These are phyloP conservation scores for Coemansia sp. DNA, from an alignment of 192 early-diverging fungal species.

Conservation along the genomic window DNA sequence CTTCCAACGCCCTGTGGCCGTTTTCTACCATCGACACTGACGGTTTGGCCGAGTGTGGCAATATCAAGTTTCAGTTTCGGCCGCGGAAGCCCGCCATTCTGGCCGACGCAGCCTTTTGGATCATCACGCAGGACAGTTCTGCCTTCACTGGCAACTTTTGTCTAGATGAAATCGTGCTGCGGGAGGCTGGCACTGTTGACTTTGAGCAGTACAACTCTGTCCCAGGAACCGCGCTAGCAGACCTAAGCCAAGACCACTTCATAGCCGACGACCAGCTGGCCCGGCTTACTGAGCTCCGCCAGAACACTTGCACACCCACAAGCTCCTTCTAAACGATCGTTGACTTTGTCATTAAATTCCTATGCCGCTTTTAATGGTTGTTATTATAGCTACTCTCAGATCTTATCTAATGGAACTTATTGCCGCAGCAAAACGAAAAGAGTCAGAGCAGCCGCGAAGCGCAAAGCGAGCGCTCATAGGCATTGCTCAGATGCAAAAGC, in stretches of 20 bases:
- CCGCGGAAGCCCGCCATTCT: slow-evolving; percentile 65
- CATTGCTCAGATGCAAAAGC: slow-evolving; percentile 28
- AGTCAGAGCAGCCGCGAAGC: slow-evolving; percentile 17
- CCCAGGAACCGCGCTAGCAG: slow-evolving; percentile 20
- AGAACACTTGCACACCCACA: not conserved
- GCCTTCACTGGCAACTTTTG: slow-evolving; percentile 70
- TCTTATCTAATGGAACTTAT: slow-evolving; percentile 13
- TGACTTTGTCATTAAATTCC: not conserved
- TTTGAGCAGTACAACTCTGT: slow-evolving; percentile 56
- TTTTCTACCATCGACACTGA: slow-evolving; percentile 73
- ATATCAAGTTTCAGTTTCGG: slow-evolving; percentile 30
- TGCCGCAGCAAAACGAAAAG: slow-evolving; percentile 12
- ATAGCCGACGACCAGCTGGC: slow-evolving; percentile 33
- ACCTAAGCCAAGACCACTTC: slow-evolving; percentile 49
- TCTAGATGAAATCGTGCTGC: slow-evolving; percentile 75
- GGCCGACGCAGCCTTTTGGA: slow-evolving; percentile 73
- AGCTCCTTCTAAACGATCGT: not conserved
- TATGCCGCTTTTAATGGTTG: not conserved
- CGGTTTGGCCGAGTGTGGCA: slow-evolving; percentile 60
- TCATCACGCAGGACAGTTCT: slow-evolving; percentile 62
- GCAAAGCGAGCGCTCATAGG: slow-evolving; percentile 28
- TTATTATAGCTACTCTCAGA: not conserved
- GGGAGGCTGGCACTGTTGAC: slow-evolving; percentile 67
- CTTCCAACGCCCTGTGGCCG: slow-evolving; percentile 76
- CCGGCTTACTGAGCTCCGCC: slow-evolving; percentile 24